Evolutionary conservation across 495 filamentous ascomycete species (phyloP).

Genomic region (Xylaria acuta): DNA sequence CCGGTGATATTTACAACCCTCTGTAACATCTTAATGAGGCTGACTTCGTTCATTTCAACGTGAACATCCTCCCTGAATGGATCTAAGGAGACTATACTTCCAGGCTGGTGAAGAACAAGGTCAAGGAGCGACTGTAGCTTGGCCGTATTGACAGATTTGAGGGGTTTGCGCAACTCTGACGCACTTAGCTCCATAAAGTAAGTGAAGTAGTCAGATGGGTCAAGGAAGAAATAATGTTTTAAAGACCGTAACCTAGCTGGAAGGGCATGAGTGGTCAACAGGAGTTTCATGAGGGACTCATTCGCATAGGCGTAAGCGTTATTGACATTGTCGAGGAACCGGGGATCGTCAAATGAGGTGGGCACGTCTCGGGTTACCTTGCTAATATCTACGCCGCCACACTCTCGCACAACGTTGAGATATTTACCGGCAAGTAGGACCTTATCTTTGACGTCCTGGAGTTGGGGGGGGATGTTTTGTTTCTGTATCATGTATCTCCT

Average conservation of each 20-base stretch:
- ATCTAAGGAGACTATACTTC: slow-evolving; percentile 90
- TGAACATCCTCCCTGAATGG: slow-evolving; percentile 98
- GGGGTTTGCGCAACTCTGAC: slow-evolving; percentile 87
- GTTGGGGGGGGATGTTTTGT: slow-evolving; percentile 87
- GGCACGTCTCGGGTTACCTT: slow-evolving; percentile 89
- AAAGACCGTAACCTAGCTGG: slow-evolving; percentile 84
- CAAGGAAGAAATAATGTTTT: slow-evolving; percentile 99
- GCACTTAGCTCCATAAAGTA: slow-evolving; percentile 92
- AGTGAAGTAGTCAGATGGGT: slow-evolving; percentile 95
- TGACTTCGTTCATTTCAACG: slow-evolving; percentile 93
- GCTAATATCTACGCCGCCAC: slow-evolving; percentile 93
- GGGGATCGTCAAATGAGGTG: slow-evolving; percentile 85
- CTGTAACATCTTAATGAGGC: slow-evolving; percentile 91
- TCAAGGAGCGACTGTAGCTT: slow-evolving; percentile 95
- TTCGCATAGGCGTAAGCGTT: slow-evolving; percentile 95
- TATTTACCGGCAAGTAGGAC: slow-evolving; percentile 96
- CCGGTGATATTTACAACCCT: slow-evolving; percentile 94
- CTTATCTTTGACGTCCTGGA: slow-evolving; percentile 90
- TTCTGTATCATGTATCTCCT: slow-evolving; percentile 94
- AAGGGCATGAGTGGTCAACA: slow-evolving; percentile 90
- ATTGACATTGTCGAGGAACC: slow-evolving; percentile 94
- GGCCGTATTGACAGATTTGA: slow-evolving; percentile 83
- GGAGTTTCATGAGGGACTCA: slow-evolving; percentile 86
- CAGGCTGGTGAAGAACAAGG: slow-evolving; percentile 91
- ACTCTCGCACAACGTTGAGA: slow-evolving; percentile 95